Conservation (phyloP, 2,329 filamentous ascomycete genomes). For the Fusarium clavum region DNA sequence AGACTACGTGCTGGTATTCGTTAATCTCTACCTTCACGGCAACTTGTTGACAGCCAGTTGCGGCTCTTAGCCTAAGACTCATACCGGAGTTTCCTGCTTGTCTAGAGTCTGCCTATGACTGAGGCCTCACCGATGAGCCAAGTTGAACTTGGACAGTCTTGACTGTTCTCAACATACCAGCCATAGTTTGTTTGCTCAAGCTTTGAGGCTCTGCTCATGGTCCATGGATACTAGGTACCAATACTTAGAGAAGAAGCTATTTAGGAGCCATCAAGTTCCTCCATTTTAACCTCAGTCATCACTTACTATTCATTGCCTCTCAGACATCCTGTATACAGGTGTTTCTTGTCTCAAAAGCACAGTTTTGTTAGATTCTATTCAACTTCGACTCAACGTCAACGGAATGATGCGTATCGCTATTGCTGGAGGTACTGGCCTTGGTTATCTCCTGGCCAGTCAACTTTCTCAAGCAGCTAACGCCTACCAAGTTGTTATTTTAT, state of each 20-base stretch:
- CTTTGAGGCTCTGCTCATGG: slow-evolving; percentile 39
- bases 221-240: slow-evolving; percentile 15
- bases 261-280: slow-evolving; percentile 29
- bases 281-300: slow-evolving; percentile 31
- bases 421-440: slow-evolving; percentile 60
- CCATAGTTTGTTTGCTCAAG: slow-evolving; percentile 10
- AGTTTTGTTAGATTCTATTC: neutral
- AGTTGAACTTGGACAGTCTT: slow-evolving; percentile 23
- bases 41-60: slow-evolving; percentile 30
- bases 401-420: slow-evolving; percentile 63
- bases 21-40: slow-evolving; percentile 30
- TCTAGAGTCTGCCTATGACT: slow-evolving; percentile 42
- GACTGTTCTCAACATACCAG: slow-evolving; percentile 2
- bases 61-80: slow-evolving; percentile 20
- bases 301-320: neutral
- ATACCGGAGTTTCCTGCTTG: slow-evolving; percentile 25
- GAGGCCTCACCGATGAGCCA: slow-evolving; percentile 19
- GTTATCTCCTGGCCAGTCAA: slow-evolving; percentile 61
- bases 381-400: neutral
- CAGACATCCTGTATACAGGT: neutral
- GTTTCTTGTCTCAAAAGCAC: neutral
- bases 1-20: slow-evolving; percentile 32
- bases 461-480: slow-evolving; percentile 68
- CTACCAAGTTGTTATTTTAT: slow-evolving; percentile 77
- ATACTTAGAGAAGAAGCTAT: slow-evolving; percentile 28